A percentile compares a stretch with the other conserved stretches of the same genome.
These are phyloP conservation scores for Backusella luteola DNA, from an alignment of 192 early-diverging fungal genomes.

Conservation along the genomic window DNA sequence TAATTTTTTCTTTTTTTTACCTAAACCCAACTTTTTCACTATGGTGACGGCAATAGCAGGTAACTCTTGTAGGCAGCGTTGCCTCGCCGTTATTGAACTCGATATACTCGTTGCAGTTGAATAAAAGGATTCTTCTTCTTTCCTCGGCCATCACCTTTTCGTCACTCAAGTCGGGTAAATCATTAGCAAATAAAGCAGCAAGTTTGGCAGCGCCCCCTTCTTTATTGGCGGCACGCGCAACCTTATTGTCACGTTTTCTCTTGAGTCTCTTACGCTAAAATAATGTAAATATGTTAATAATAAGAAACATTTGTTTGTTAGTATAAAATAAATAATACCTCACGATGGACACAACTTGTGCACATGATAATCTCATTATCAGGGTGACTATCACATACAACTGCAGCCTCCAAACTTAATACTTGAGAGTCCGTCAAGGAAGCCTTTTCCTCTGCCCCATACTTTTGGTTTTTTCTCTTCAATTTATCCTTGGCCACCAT, in stretches of 20 bases:
- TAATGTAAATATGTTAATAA: constrained; percentile 33
- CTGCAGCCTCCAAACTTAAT: constrained; percentile 63
- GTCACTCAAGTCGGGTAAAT: constrained; percentile 41
- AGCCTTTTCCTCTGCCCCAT: constrained; percentile 35
- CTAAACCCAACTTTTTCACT: constrained; percentile 82
- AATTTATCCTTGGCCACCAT: constrained; percentile 69
- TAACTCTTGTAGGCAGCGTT: constrained; percentile 76
- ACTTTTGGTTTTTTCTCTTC: constrained; percentile 46
- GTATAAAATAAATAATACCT: constrained; percentile 30
- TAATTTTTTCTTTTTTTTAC: constrained; percentile 22
- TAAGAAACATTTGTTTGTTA: not conserved
- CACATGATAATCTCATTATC: constrained; percentile 69
- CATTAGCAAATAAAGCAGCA: constrained; percentile 56
- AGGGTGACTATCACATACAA: constrained; percentile 77
- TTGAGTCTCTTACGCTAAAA: constrained; percentile 43
- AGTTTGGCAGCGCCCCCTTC: constrained; percentile 43
- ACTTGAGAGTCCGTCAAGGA: constrained; percentile 43
- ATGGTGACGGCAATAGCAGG: constrained; percentile 88
- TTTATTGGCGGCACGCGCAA: constrained; percentile 47
- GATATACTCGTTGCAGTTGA: constrained; percentile 72
- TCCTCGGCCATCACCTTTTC: constrained; percentile 59
- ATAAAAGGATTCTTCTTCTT: constrained; percentile 66
- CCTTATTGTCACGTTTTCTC: constrained; percentile 55
- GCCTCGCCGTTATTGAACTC: constrained; percentile 79
- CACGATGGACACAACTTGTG: constrained; percentile 67